Conservation (phyloP, 2,329 filamentous ascomycete genomes). For the Colletotrichum eleusines region DNA sequence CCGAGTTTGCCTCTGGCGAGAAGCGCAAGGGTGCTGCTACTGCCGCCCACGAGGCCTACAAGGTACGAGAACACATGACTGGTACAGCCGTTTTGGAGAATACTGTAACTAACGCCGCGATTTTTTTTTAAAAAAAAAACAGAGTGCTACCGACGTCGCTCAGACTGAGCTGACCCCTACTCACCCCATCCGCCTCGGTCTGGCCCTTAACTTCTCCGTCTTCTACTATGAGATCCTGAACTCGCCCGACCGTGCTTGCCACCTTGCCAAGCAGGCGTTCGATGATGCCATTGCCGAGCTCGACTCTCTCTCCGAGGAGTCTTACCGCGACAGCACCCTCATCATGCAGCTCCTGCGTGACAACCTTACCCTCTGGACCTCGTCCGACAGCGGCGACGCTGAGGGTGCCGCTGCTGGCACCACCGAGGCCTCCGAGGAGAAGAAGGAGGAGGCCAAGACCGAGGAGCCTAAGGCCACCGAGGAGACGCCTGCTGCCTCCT, state of each 20-base stretch:
- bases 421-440: constrained; percentile 72
- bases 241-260: constrained; percentile 96
- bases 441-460: constrained; percentile 66
- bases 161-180: constrained; percentile 98
- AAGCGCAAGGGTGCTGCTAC: constrained; percentile 91
- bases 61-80: constrained; percentile 70
- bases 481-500: constrained; percentile 64
- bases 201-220: constrained; percentile 98
- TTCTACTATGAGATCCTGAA: constrained; percentile 99
- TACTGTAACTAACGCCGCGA: constrained; percentile 7
- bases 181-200: constrained; percentile 96
- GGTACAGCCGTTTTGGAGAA: background rate
- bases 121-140: constrained; percentile 33
- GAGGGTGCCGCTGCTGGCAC: constrained; percentile 72
- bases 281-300: constrained; percentile 99
- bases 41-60: constrained; percentile 94
- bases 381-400: constrained; percentile 86
- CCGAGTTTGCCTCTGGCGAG: constrained; percentile 92
- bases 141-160: constrained; percentile 98
- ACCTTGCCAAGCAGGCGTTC: constrained; percentile 98
- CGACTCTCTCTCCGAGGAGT: constrained; percentile 97
- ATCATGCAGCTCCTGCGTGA: constrained; percentile 99
- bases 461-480: constrained; percentile 53
- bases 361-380: constrained; percentile 98
- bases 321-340: constrained; percentile 97